Evolutionary conservation across 2,329 filamentous ascomycete species (phyloP).

Genomic region (Zymoseptoria passerinii): DNA sequence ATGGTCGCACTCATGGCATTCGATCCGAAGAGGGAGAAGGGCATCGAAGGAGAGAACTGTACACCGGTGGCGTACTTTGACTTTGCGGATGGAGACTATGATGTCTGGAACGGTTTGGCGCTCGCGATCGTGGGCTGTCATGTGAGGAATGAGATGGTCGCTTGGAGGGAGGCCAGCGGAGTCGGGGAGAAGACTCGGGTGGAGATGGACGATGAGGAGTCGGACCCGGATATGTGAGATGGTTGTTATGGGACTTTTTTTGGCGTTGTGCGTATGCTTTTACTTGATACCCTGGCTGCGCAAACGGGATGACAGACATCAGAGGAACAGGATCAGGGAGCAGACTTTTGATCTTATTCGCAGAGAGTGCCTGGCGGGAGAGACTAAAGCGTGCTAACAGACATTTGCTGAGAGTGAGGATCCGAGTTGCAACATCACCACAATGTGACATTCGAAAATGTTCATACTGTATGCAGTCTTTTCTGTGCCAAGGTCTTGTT

Average conservation of each 20-base stretch:
- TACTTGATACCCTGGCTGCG: background rate
- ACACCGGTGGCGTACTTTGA: constrained; percentile 44
- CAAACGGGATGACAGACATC: background rate
- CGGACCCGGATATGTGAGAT: constrained; percentile 16
- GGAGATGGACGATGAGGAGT: background rate
- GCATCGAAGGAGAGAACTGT: constrained; percentile 10
- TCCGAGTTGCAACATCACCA: background rate
- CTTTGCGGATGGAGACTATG: constrained; percentile 44
- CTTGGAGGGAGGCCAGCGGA: constrained; percentile 33
- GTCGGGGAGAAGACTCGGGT: constrained; percentile 12
- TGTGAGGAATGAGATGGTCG: constrained; percentile 43
- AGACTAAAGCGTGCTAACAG: background rate
- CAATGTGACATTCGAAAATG: too few species aligned
- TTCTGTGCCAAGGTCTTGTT: too few species aligned
- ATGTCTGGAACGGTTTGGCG: constrained; percentile 54
- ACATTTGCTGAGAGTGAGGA: background rate
- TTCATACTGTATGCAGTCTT: too few species aligned
- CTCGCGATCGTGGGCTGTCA: constrained; percentile 49
- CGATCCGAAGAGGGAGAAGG: constrained; percentile 6
- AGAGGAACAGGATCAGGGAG: background rate
- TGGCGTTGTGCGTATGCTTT: background rate
- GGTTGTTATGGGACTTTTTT: background rate
- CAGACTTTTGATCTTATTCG: background rate
- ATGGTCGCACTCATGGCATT: constrained; percentile 47
- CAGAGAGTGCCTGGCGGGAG: background rate